A percentile compares a stretch with the other conserved stretches of the same genome.
Evolutionary conservation across 345 rosid species (phyloP).

Genomic region (Punica granatum): DNA sequence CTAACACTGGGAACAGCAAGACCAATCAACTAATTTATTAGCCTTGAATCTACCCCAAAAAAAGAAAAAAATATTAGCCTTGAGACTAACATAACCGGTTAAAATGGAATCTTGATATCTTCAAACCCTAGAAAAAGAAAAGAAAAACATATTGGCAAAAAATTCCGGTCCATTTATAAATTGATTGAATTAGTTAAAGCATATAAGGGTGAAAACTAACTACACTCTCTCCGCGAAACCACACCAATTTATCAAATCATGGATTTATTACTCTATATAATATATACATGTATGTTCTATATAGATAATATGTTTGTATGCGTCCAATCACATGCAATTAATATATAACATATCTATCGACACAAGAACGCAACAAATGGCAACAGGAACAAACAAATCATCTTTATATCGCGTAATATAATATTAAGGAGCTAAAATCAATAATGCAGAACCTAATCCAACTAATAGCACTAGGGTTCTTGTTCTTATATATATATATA

Average conservation of each 20-base stretch:
- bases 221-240: background rate
- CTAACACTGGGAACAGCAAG: too few species aligned
- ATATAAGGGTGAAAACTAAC: background rate
- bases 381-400: background rate
- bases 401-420: background rate
- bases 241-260: background rate
- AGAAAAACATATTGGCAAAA: slow-evolving; percentile 4
- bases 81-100: too few species aligned
- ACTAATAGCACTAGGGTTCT: background rate
- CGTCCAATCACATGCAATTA: background rate
- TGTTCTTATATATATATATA: too few species aligned
- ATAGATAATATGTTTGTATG: background rate
- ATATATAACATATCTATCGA: background rate
- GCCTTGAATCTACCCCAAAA: too few species aligned
- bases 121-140: too few species aligned
- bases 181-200: background rate
- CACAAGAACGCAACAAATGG: background rate
- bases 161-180: background rate
- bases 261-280: background rate
- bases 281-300: background rate
- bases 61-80: too few species aligned
- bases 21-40: too few species aligned
- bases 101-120: too few species aligned
- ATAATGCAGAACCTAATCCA: slow-evolving; percentile 1
- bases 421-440: slow-evolving; percentile 1